A percentile compares a stretch with the other conserved stretches of the same genome.
Conservation (phyloP, 257 asterid species). For the Nicotiana attenuata region DNA sequence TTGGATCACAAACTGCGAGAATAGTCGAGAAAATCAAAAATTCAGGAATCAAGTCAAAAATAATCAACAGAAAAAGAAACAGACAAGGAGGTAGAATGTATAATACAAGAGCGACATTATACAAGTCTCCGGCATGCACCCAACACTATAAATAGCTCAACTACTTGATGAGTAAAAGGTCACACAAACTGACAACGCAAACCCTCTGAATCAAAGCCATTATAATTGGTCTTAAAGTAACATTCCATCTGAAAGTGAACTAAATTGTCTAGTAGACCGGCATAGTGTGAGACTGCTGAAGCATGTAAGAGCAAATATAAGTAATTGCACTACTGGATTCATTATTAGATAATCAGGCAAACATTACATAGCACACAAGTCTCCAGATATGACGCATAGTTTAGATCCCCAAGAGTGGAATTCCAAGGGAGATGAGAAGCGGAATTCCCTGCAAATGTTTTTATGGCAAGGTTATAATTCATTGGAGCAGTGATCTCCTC, state of each 20-base stretch:
- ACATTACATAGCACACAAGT: background rate
- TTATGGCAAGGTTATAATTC: background rate
- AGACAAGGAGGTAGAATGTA: background rate
- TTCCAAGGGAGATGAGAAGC: background rate
- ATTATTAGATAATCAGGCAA: background rate
- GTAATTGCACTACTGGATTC: background rate
- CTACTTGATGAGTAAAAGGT: background rate
- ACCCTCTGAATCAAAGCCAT: background rate
- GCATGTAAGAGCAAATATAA: background rate
- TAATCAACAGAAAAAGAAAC: background rate
- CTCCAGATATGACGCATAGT: background rate
- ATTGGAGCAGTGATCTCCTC: background rate
- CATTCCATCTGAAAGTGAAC: background rate
- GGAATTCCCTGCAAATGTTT: background rate
- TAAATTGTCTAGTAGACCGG: background rate
- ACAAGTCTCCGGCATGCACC: background rate
- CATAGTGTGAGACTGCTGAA: background rate
- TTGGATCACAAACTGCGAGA: constrained; percentile 85
- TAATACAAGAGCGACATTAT: background rate
- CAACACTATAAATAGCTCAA: background rate
- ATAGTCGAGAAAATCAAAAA: background rate
- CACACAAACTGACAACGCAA: background rate
- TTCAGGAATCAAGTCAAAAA: background rate
- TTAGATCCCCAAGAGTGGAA: background rate
- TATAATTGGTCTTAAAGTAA: background rate